A percentile compares a stretch with the other conserved stretches of the same genome.
Evolutionary conservation across 2,329 filamentous ascomycete species (phyloP).

Genomic region (Trichoderma arundinaceum): DNA sequence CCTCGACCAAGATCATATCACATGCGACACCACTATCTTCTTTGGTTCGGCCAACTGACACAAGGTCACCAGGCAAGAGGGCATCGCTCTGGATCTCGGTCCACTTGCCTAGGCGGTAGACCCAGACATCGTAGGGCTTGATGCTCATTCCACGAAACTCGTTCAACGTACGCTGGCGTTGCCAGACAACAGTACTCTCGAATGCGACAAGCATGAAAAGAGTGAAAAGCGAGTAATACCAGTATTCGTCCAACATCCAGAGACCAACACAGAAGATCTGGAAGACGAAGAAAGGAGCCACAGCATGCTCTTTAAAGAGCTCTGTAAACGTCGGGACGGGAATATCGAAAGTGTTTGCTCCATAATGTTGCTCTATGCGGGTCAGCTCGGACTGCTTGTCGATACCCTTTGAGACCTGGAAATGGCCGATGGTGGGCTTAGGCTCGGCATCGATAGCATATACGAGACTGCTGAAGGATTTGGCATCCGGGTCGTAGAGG

Average conservation of each 20-base stretch:
- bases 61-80: constrained; percentile 89
- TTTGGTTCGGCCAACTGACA: constrained; percentile 90
- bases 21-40: constrained; percentile 97
- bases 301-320: constrained; percentile 96
- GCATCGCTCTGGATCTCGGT: constrained; percentile 86
- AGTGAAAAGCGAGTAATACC: constrained; percentile 99
- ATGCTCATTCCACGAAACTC: constrained; percentile 99
- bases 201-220: constrained; percentile 98
- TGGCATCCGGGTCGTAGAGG: constrained; percentile 73
- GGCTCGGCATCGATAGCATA: constrained; percentile 87
- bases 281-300: constrained; percentile 99
- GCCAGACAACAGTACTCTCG: constrained; percentile 99
- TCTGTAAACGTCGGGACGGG: constrained; percentile 95
- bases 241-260: constrained; percentile 99
- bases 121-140: constrained; percentile 95
- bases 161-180: constrained; percentile 90
- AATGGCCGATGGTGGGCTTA: constrained; percentile 76
- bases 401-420: constrained; percentile 82
- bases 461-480: constrained; percentile 78
- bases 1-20: constrained; percentile 94
- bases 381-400: constrained; percentile 75
- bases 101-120: constrained; percentile 88
- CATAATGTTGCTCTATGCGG: constrained; percentile 88
- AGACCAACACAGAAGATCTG: constrained; percentile 98
- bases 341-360: constrained; percentile 95